A percentile compares a stretch with the other conserved stretches of the same genome.
phyloP scores from a whole-genome alignment of 2,329 filamentous ascomycete species.

The Ophiobolus disseminans region DNA sequence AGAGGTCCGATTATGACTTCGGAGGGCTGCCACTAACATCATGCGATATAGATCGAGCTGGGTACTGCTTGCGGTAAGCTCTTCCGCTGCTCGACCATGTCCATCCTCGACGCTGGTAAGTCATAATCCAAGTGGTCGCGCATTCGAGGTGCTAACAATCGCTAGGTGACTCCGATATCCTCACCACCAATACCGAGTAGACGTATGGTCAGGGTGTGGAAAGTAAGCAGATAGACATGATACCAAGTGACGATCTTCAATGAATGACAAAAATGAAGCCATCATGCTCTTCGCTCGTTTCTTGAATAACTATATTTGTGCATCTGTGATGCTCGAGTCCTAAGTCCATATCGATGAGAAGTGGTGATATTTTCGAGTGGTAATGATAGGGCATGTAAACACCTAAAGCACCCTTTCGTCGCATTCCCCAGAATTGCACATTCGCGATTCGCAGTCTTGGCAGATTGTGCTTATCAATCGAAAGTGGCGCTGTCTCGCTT shows the following conservation, averaged over 20 bases:
- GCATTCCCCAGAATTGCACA: not conserved
- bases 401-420: too few species aligned
- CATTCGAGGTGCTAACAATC: conserved; percentile 18
- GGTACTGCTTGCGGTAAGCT: conserved; percentile 99
- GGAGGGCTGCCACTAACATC: conserved; percentile 79
- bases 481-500: conserved; percentile 18
- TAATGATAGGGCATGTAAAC: too few species aligned
- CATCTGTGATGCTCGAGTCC: not conserved
- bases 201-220: conserved; percentile 8
- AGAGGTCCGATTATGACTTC: conserved; percentile 84
- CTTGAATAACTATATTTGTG: not conserved
- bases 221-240: conserved; percentile 29
- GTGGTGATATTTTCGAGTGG: too few species aligned
- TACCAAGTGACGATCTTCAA: conserved; percentile 38
- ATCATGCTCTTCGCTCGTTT: conserved; percentile 14
- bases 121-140: conserved; percentile 4
- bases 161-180: conserved; percentile 83
- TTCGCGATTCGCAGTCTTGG: not conserved
- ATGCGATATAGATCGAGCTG: conserved; percentile 82
- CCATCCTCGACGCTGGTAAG: conserved; percentile 86
- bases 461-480: conserved; percentile 12
- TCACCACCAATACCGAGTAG: conserved; percentile 69
- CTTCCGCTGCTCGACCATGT: conserved; percentile 97
- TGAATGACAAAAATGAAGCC: conserved; percentile 36
- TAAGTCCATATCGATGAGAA: too few species aligned